Percentiles rank a stretch among this genome's conserved stretches.
Conservation (phyloP, 768 basidiomycete species). For the Panaeolus cyanescens region DNA sequence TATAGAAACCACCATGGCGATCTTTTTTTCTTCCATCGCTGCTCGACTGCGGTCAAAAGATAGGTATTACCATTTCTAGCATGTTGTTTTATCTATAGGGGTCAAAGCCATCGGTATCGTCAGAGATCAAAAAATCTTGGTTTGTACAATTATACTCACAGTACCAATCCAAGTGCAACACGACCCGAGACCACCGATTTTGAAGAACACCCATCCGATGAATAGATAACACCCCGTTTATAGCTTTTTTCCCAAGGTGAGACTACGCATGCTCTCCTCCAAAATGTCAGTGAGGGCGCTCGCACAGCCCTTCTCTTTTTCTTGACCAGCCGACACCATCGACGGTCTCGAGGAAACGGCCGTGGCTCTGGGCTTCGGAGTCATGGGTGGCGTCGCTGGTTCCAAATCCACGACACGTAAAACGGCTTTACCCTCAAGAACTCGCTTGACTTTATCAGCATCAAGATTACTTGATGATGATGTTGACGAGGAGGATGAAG, state of each 20-base stretch:
- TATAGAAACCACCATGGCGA: neutral
- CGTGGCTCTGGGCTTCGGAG: constrained; percentile 11
- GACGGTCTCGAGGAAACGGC: constrained; percentile 9
- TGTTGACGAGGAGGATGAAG: constrained; percentile 24
- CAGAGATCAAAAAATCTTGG: neutral
- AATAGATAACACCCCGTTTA: constrained; percentile 9
- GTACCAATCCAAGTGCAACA: neutral
- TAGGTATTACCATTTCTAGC: neutral
- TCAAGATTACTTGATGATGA: constrained; percentile 43
- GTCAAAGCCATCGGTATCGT: neutral
- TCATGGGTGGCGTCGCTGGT: constrained; percentile 21
- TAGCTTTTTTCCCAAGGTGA: constrained; percentile 61
- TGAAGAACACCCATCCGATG: neutral
- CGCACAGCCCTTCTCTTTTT: constrained; percentile 26
- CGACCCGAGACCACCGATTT: neutral
- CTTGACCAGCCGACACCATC: constrained; percentile 5
- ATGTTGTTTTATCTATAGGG: constrained; percentile 1
- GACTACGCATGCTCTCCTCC: constrained; percentile 70
- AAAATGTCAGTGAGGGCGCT: constrained; percentile 38
- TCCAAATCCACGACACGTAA: constrained; percentile 81
- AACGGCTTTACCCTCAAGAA: constrained; percentile 83
- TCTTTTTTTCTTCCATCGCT: neutral
- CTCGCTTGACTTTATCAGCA: constrained; percentile 77
- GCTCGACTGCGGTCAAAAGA: neutral
- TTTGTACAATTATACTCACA: neutral